Percentiles rank a stretch among this genome's conserved stretches.
Conservation (phyloP, 306 rosid genomes). For the Calophaca sinica region DNA sequence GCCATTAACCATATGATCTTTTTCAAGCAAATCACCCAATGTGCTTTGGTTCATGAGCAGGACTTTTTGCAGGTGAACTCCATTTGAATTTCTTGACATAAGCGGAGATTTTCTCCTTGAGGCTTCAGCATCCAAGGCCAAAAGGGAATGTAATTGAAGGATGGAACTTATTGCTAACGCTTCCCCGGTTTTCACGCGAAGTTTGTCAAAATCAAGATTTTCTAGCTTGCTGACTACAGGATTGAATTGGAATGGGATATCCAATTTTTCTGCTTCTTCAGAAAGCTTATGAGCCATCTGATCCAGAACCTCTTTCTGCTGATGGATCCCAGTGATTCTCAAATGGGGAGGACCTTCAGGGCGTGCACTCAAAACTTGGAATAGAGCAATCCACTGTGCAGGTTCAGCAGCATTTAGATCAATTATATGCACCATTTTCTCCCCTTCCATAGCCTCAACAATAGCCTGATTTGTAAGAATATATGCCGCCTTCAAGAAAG, state of each 20-base stretch:
- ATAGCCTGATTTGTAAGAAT: slow-evolving; percentile 88
- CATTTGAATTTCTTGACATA: slow-evolving; percentile 52
- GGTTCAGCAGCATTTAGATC: slow-evolving; percentile 85
- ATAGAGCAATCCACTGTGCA: slow-evolving; percentile 87
- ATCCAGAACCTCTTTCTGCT: slow-evolving; percentile 73
- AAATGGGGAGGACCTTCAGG: slow-evolving; percentile 91
- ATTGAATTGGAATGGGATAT: slow-evolving; percentile 84
- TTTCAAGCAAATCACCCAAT: slow-evolving; percentile 72
- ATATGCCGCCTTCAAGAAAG: slow-evolving; percentile 75
- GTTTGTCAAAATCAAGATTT: slow-evolving; percentile 76
- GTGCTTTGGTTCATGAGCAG: slow-evolving; percentile 60
- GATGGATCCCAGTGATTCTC: slow-evolving; percentile 90
- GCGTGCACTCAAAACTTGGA: slow-evolving; percentile 78
- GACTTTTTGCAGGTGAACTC: slow-evolving; percentile 58
- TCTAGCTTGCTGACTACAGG: slow-evolving; percentile 71
- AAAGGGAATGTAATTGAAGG: slow-evolving; percentile 75
- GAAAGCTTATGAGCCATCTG: slow-evolving; percentile 83
- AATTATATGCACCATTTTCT: slow-evolving; percentile 87
- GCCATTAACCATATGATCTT: slow-evolving; percentile 60
- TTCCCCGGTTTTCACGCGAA: slow-evolving; percentile 88
- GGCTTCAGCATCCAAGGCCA: slow-evolving; percentile 73
- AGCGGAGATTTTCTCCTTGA: slow-evolving; percentile 56
- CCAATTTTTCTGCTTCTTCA: slow-evolving; percentile 80
- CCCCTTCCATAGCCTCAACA: slow-evolving; percentile 86
- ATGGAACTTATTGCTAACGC: slow-evolving; percentile 81